phyloP scores from a whole-genome alignment of 192 early-diverging fungal genomes.

The Paraglomus brasilianum region DNA sequence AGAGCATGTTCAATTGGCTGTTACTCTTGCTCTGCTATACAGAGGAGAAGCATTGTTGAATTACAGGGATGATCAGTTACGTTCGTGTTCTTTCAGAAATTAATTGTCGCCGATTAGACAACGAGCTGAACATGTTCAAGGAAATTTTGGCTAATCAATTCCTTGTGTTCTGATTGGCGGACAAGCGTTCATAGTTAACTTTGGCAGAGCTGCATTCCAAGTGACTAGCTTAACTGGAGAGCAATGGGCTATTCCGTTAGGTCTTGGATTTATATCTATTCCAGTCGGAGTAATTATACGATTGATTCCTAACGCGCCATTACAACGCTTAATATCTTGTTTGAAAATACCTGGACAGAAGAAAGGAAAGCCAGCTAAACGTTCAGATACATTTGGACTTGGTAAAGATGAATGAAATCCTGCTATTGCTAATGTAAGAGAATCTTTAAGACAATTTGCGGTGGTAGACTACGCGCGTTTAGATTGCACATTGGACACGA shows the following conservation, averaged over 20 bases:
- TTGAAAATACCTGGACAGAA: not conserved
- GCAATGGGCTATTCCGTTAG: slow-evolving; percentile 84
- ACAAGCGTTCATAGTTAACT: slow-evolving; percentile 88
- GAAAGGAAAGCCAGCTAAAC: not conserved
- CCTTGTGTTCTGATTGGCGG: slow-evolving; percentile 67
- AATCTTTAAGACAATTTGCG: slow-evolving; percentile 43
- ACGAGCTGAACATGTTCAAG: slow-evolving; percentile 85
- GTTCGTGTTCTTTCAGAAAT: slow-evolving; percentile 69
- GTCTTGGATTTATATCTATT: slow-evolving; percentile 74
- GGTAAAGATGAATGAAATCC: slow-evolving; percentile 45
- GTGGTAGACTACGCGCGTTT: slow-evolving; percentile 33
- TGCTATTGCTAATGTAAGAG: slow-evolving; percentile 39
- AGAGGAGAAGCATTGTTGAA: slow-evolving; percentile 58
- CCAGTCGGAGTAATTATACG: slow-evolving; percentile 84
- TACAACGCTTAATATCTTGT: slow-evolving; percentile 33
- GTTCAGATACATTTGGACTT: not conserved
- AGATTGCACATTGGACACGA: not conserved
- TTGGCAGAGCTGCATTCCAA: slow-evolving; percentile 87
- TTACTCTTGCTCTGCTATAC: slow-evolving; percentile 78
- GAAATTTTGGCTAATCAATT: slow-evolving; percentile 74
- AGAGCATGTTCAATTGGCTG: slow-evolving; percentile 87
- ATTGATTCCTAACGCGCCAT: slow-evolving; percentile 74
- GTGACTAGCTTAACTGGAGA: slow-evolving; percentile 60
- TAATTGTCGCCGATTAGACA: slow-evolving; percentile 71
- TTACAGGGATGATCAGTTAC: slow-evolving; percentile 51